Evolutionary conservation across 108 stramenopile species (phyloP).

Genomic region (Conticribra weissflogii): DNA sequence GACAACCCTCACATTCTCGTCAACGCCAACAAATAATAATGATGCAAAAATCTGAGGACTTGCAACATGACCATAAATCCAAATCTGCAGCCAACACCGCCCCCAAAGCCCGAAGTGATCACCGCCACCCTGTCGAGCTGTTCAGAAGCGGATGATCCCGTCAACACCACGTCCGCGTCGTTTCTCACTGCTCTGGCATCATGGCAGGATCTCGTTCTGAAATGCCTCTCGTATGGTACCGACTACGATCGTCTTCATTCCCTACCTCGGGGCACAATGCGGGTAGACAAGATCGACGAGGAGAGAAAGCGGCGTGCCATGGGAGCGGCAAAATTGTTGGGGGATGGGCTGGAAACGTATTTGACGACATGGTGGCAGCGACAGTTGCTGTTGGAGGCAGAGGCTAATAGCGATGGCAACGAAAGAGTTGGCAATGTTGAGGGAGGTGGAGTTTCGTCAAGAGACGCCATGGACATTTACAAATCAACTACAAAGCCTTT

Average conservation of each 20-base stretch:
- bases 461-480: neutral
- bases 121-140: conserved; percentile 19
- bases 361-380: neutral
- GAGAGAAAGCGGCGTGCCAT: neutral
- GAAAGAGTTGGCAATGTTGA: no score
- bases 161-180: neutral
- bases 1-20: no score
- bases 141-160: neutral
- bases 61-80: no score
- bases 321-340: conserved; percentile 4
- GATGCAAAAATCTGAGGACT: no score
- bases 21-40: no score
- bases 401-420: no score
- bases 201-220: conserved; percentile 21
- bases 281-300: neutral
- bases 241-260: conserved; percentile 3
- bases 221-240: conserved; percentile 19
- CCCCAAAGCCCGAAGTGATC: conserved; percentile 30
- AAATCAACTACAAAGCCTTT: neutral
- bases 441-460: no score
- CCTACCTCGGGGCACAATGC: neutral
- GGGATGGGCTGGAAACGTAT: conserved; percentile 18
- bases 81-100: neutral
- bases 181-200: conserved; percentile 3
- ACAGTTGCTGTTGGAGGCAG: no score